Percentiles rank a stretch among this genome's conserved stretches.
These are phyloP conservation scores for Murraya paniculata DNA, from an alignment of 345 rosid species.

Conservation along the genomic window DNA sequence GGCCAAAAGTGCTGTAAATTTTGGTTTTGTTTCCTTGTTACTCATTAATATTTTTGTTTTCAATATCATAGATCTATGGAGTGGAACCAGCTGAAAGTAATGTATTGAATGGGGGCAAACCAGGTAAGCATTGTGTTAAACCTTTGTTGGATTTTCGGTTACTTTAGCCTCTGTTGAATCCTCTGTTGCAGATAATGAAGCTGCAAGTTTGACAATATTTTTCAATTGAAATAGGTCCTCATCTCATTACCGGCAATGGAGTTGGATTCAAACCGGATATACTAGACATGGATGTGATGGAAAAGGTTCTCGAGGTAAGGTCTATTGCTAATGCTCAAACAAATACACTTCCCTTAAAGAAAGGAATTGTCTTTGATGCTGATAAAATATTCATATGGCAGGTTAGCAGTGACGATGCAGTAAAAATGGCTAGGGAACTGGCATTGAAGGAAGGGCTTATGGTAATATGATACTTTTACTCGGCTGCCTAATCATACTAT, in stretches of 20 bases:
- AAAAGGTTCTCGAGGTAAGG: slow-evolving; percentile 79
- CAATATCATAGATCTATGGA: slow-evolving; percentile 69
- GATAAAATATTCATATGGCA: slow-evolving; percentile 23
- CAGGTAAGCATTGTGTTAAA: slow-evolving; percentile 46
- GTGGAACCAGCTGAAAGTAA: slow-evolving; percentile 98
- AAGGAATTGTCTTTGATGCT: background rate
- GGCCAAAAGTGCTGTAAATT: background rate
- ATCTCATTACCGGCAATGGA: slow-evolving; percentile 89
- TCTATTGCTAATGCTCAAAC: background rate
- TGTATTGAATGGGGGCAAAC: slow-evolving; percentile 89
- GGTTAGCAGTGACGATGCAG: slow-evolving; percentile 91
- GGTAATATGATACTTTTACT: slow-evolving; percentile 39
- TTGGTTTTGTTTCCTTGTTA: slow-evolving; percentile 3
- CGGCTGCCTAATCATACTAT: background rate
- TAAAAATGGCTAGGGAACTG: slow-evolving; percentile 89
- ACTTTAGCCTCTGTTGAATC: background rate
- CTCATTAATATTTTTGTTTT: background rate
- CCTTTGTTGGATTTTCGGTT: background rate
- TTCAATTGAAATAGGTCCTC: slow-evolving; percentile 66
- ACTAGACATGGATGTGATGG: slow-evolving; percentile 93
- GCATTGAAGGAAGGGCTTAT: slow-evolving; percentile 94
- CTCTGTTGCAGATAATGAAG: background rate
- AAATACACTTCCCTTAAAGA: background rate
- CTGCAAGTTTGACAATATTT: background rate
- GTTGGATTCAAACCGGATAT: slow-evolving; percentile 98